Evolutionary conservation across 1,284 basidiomycete genomes (phyloP).

Genomic region (Ceratobasidium sp.): DNA sequence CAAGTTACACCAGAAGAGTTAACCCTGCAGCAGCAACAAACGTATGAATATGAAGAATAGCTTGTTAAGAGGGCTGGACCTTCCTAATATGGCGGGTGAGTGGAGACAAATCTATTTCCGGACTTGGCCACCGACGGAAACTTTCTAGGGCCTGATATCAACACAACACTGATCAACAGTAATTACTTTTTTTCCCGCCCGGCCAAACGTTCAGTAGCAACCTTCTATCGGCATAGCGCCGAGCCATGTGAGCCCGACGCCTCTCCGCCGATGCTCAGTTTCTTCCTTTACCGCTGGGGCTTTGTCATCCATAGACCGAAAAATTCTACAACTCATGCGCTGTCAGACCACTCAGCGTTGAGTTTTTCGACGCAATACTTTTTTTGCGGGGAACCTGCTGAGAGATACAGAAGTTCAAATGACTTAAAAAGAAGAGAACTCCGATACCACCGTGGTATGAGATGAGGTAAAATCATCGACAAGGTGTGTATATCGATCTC

Average conservation of each 20-base stretch:
- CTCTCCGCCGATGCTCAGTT: conserved; percentile 1
- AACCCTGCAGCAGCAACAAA: neutral
- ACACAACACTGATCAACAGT: no score
- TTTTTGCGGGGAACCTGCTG: neutral
- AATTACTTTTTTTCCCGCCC: no score
- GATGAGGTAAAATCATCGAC: conserved; percentile 66
- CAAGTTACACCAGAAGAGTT: neutral
- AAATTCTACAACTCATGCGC: no score
- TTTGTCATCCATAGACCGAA: no score
- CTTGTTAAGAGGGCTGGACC: neutral
- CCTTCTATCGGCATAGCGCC: neutral
- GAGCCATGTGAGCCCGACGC: neutral
- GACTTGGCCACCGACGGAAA: neutral
- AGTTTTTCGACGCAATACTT: neutral
- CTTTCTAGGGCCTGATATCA: no score
- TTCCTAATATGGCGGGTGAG: neutral
- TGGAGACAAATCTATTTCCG: no score
- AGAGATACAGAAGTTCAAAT: neutral
- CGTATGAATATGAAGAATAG: no score
- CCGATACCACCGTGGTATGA: conserved; percentile 9
- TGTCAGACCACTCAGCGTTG: neutral
- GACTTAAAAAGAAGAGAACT: conserved; percentile 10
- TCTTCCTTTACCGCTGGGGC: no score
- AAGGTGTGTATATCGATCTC: conserved; percentile 61
- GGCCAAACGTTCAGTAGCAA: neutral